A percentile compares a stretch with the other conserved stretches of the same genome.
phyloP scores from a whole-genome alignment of 768 basidiomycete genomes.

The Hygrocybe coccinea region DNA sequence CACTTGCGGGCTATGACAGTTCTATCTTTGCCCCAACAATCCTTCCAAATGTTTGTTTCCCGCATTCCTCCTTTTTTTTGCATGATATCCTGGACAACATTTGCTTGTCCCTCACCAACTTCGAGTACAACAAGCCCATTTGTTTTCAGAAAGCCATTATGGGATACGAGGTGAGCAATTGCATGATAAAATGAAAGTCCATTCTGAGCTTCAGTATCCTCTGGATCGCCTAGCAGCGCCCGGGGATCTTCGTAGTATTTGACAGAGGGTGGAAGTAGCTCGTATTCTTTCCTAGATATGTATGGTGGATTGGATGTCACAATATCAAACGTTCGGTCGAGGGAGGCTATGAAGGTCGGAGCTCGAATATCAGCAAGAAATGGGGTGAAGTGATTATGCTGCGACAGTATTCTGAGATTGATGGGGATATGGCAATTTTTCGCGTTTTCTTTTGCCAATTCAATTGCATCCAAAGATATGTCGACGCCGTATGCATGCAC shows the following conservation, averaged over 20 bases:
- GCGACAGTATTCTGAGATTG: conserved; percentile 17
- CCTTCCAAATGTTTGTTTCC: conserved; percentile 65
- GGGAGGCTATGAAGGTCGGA: conserved; percentile 40
- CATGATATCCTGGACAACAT: conserved; percentile 57
- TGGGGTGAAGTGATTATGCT: conserved; percentile 39
- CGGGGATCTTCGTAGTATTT: conserved; percentile 71
- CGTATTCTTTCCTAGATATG: conserved; percentile 64
- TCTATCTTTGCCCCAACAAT: conserved; percentile 74
- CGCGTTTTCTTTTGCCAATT: conserved; percentile 49
- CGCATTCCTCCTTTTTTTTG: conserved; percentile 40
- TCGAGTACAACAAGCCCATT: conserved; percentile 69
- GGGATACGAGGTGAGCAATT: conserved; percentile 59
- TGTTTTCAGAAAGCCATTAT: conserved; percentile 45
- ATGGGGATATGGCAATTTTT: conserved; percentile 35
- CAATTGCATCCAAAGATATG: conserved; percentile 55
- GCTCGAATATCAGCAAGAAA: conserved; percentile 42
- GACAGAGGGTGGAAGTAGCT: conserved; percentile 62
- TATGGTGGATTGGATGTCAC: conserved; percentile 87
- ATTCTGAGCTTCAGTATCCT: not conserved
- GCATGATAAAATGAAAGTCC: conserved; percentile 62
- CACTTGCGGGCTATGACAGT: conserved; percentile 56
- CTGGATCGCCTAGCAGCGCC: conserved; percentile 67
- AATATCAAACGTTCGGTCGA: conserved; percentile 65
- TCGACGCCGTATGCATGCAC: conserved; percentile 62
- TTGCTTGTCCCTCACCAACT: conserved; percentile 70